phyloP scores from a whole-genome alignment of 306 rosid genomes.

The Casuarina glauca region DNA sequence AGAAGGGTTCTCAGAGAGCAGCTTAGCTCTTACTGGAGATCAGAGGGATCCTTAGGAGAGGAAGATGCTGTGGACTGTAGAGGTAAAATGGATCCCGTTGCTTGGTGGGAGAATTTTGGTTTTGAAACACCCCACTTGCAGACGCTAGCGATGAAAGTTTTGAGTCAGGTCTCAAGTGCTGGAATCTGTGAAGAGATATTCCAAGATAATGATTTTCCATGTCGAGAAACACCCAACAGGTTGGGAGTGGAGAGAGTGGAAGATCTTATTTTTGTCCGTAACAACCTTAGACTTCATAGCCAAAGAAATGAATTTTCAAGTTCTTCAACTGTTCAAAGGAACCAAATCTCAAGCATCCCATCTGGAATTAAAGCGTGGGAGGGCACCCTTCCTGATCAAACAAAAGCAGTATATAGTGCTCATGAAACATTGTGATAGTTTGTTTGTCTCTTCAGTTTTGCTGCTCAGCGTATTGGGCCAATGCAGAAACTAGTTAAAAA shows the following conservation, averaged over 20 bases:
- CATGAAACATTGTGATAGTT: constrained; percentile 25
- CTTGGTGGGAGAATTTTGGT: constrained; percentile 69
- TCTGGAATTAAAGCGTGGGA: constrained; percentile 25
- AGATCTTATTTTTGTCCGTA: constrained; percentile 49
- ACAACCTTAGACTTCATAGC: constrained; percentile 51
- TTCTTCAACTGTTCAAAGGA: constrained; percentile 7
- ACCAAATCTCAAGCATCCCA: neutral
- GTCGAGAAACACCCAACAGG: constrained; percentile 29
- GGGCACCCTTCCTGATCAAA: constrained; percentile 28
- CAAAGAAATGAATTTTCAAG: constrained; percentile 31
- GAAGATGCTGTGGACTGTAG: constrained; percentile 51
- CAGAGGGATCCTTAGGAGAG: constrained; percentile 48
- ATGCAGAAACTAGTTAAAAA: constrained; percentile 11
- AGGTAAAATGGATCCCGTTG: constrained; percentile 51
- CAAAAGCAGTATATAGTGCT: constrained; percentile 22
- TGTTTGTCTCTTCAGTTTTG: neutral
- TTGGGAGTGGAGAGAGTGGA: constrained; percentile 39
- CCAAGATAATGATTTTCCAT: constrained; percentile 34
- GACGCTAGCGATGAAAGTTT: constrained; percentile 53
- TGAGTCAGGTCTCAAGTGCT: constrained; percentile 59
- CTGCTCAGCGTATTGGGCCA: neutral
- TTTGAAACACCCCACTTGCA: constrained; percentile 45
- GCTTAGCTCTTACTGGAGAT: constrained; percentile 54
- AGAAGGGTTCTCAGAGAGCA: constrained; percentile 58
- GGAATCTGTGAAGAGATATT: constrained; percentile 49